These are phyloP conservation scores for Botryotinia convoluta DNA, from an alignment of 2,329 filamentous ascomycete genomes.

Conservation along the genomic window DNA sequence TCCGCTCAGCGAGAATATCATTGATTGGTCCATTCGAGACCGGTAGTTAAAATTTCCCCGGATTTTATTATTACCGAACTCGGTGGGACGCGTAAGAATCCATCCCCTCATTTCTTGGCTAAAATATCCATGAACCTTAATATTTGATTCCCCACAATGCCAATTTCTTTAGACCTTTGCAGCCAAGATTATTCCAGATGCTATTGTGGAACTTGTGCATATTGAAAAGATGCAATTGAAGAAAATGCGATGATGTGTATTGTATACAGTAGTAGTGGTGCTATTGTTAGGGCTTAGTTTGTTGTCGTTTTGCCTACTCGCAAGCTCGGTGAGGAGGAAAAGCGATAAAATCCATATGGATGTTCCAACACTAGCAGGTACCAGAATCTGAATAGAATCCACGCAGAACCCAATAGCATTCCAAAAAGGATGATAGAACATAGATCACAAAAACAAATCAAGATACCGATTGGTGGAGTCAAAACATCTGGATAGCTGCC, in stretches of 20 bases:
- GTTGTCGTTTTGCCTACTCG: background rate
- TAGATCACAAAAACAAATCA: no score
- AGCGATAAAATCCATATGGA: no score
- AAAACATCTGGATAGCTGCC: background rate
- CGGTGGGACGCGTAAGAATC: background rate
- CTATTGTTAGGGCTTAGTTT: background rate
- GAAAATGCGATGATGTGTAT: background rate
- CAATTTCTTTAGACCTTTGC: background rate
- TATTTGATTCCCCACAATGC: conserved; percentile 4
- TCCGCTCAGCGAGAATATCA: background rate
- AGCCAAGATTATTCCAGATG: background rate
- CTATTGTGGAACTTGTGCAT: background rate
- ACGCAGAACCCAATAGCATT: background rate
- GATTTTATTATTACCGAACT: background rate
- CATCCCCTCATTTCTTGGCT: background rate
- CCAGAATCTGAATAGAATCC: background rate
- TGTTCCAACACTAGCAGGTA: background rate
- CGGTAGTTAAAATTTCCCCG: conserved; percentile 5
- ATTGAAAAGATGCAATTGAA: background rate
- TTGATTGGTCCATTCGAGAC: background rate
- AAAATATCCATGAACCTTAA: background rate
- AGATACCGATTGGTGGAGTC: conserved; percentile 7
- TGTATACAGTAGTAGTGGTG: background rate
- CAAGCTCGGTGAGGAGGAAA: background rate
- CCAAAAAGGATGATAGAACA: background rate